Percentiles rank a stretch among this genome's conserved stretches.
phyloP scores from a whole-genome alignment of 768 basidiomycete species.

The Boletus pseudopeckii region DNA sequence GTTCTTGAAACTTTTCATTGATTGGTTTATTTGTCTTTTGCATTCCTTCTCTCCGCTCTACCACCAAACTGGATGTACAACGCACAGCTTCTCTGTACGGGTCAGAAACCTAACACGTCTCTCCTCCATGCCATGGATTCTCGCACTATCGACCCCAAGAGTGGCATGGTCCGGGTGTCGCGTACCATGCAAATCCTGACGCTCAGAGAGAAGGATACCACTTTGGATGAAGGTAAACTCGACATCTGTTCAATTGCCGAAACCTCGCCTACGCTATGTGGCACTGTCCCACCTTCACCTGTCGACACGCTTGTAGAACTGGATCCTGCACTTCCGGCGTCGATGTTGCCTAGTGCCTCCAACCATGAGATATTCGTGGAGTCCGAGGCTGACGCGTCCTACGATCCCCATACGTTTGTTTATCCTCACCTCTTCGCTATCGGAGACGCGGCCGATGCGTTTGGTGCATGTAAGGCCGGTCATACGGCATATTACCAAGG shows the following conservation, averaged over 20 bases:
- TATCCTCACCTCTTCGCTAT: slow-evolving; percentile 59
- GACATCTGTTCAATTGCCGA: neutral
- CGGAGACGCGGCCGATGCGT: slow-evolving; percentile 63
- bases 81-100: slow-evolving; percentile 54
- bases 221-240: neutral
- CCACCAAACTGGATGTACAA: neutral
- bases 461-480: slow-evolving; percentile 60
- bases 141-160: slow-evolving; percentile 37
- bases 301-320: slow-evolving; percentile 10
- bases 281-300: slow-evolving; percentile 5
- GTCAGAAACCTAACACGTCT: slow-evolving; percentile 55
- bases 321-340: neutral
- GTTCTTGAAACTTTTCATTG: neutral
- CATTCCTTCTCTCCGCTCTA: neutral
- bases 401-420: neutral
- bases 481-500: slow-evolving; percentile 53
- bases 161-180: slow-evolving; percentile 42
- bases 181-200: slow-evolving; percentile 48
- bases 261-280: slow-evolving; percentile 7
- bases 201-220: neutral
- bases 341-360: neutral
- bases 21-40: neutral
- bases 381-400: slow-evolving; percentile 21
- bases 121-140: slow-evolving; percentile 44
- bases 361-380: neutral